phyloP scores from a whole-genome alignment of 163 green algal genomes.

The Botryococcus braunii region DNA sequence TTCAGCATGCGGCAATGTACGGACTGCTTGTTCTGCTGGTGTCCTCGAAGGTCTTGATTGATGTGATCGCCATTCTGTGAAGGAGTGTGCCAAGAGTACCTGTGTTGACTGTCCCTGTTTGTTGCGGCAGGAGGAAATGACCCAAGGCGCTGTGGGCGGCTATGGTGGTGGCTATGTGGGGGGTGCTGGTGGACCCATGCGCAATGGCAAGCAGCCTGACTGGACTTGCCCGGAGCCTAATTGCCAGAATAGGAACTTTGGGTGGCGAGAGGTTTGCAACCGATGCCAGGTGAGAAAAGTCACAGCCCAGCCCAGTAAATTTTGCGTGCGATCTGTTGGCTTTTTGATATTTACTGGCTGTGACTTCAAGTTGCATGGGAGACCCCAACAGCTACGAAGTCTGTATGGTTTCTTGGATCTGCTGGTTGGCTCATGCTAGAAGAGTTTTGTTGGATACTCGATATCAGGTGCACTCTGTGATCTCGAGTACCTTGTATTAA shows the following conservation, averaged over 20 bases:
- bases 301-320: conserved; percentile 3
- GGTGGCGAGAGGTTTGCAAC: conserved; percentile 38
- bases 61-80: no score
- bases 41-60: no score
- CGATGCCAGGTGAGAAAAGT: conserved; percentile 13
- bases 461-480: not conserved
- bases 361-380: not conserved
- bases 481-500: no score
- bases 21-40: no score
- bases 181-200: conserved; percentile 16
- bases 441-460: not conserved
- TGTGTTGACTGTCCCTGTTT: no score
- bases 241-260: conserved; percentile 45
- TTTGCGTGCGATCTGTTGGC: not conserved
- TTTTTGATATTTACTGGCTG: not conserved
- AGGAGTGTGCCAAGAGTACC: no score
- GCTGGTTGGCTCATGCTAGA: not conserved
- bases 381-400: not conserved
- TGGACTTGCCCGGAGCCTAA: conserved; percentile 28
- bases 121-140: no score
- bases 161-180: conserved; percentile 10
- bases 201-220: conserved; percentile 25
- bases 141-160: conserved; percentile 1
- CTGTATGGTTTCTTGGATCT: not conserved
- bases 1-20: no score